Evolutionary conservation across 352 stramenopile genomes (phyloP).

Genomic region (Phytopythium oedochilum): DNA sequence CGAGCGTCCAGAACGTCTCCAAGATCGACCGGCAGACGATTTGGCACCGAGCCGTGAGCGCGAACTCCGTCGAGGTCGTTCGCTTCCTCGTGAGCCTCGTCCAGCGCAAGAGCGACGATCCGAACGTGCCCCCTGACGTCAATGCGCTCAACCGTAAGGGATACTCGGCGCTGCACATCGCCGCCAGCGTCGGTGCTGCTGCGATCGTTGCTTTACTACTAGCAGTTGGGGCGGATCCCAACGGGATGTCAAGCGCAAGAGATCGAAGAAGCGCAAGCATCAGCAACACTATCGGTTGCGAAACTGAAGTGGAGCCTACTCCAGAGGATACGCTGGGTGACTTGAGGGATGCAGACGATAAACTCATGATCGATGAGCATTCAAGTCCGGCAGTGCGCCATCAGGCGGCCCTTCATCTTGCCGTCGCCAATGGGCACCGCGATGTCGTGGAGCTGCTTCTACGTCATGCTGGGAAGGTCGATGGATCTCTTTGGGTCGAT

Average conservation of each 20-base stretch:
- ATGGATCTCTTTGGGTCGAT: neutral
- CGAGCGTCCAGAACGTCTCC: constrained; percentile 6
- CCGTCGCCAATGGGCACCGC: neutral
- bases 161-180: constrained; percentile 1
- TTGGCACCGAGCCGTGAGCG: neutral
- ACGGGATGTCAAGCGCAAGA: neutral
- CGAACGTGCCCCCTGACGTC: neutral
- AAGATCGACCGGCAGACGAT: constrained; percentile 6
- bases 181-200: neutral
- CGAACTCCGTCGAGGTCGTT: neutral
- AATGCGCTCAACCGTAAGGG: neutral
- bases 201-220: neutral
- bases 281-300: neutral
- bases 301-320: neutral
- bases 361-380: neutral
- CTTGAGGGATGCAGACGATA: neutral
- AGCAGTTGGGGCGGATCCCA: neutral
- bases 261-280: constrained; percentile 1
- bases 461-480: neutral
- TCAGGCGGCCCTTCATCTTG: constrained; percentile 1
- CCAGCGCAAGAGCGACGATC: neutral
- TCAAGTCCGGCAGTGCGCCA: neutral
- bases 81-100: neutral
- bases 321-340: neutral
- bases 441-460: neutral